Evolutionary conservation across 305 asterid genomes (phyloP), one percentile per base, ranked within the genome.

Genomic region (Solanum hybrid): DNA sequence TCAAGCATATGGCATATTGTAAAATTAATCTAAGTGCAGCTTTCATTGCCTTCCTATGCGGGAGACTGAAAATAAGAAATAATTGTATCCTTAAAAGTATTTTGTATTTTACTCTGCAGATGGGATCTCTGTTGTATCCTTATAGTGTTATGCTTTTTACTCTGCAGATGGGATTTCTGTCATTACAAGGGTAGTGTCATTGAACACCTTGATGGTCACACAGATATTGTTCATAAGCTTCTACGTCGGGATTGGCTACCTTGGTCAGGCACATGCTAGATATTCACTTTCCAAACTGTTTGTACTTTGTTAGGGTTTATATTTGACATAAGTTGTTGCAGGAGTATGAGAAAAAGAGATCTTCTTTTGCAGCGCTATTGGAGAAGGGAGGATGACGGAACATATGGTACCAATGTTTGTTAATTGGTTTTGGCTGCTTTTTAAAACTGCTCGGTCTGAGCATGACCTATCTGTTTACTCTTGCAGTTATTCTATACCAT

Each of bases 361-460:
- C 97, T 97, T 92, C 92, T 97, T 82, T 92, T 97, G 91, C 94
- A 94, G 88, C 97, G 99, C 89, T 97, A 97, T 89, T 97, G 99
- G 99, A 95, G 99, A 94, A 94, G 99, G 92, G 99, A 97, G 92
- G 99, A 97, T 91, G 99, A 96, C 88, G 99, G 99, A 75, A 96
- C 99, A 73, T 97, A 97, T 90, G 99, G 99, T 97, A 93, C 88
- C 91, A 77, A 88, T 86, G 60, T 77, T 88, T 69, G 76, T 51
- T 31, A 56, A 31, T 22, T 88, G 34, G 38, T 78, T 88, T 78
- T 88, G 45, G 35, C 22, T 19, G 78, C 75, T 35, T 64, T 60
- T 56, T 56, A 56, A 64, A n/a, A 31, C 69, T 88, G 37, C 24
- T 45, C 10, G 13, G 72, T 81, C 60, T 56, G 75, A 11, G 34